These are phyloP conservation scores for Scedosporium minutisporum DNA, from an alignment of 2,329 filamentous ascomycete genomes.

Conservation along the genomic window DNA sequence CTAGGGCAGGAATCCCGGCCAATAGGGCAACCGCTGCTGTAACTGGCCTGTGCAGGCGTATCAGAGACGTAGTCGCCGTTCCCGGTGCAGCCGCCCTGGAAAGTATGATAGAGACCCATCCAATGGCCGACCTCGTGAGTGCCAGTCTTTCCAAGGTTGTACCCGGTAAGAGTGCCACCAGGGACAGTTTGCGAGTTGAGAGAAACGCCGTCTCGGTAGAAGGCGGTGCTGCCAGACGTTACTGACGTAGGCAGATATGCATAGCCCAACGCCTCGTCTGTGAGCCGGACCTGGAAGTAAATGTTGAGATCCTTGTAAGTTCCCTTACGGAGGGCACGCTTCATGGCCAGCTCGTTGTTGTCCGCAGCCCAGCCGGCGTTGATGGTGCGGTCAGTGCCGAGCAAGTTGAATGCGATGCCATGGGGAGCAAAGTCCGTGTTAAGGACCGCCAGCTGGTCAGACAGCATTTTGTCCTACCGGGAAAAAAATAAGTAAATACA, in stretches of 20 bases:
- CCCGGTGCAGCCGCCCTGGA: constrained; percentile 28
- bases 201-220: constrained; percentile 29
- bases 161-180: constrained; percentile 24
- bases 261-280: constrained; percentile 28
- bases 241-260: constrained; percentile 34
- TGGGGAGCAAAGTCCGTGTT: constrained; percentile 31
- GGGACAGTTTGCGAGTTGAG: constrained; percentile 26
- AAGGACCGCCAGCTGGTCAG: constrained; percentile 22
- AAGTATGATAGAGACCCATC: constrained; percentile 38
- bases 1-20: constrained; percentile 25
- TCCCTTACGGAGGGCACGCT: constrained; percentile 32
- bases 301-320: constrained; percentile 33
- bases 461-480: constrained; percentile 12
- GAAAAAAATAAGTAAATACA: not conserved
- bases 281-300: constrained; percentile 31
- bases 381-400: constrained; percentile 29
- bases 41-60: constrained; percentile 26
- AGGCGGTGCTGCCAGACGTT: constrained; percentile 19
- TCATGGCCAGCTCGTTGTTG: constrained; percentile 31
- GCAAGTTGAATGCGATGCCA: constrained; percentile 31
- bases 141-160: constrained; percentile 21
- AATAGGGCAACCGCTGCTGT: constrained; percentile 25
- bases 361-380: constrained; percentile 34
- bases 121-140: constrained; percentile 39
- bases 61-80: constrained; percentile 29